phyloP scores from a whole-genome alignment of 139 green algal genomes.

The Chlamydomonas asymmetrica region DNA sequence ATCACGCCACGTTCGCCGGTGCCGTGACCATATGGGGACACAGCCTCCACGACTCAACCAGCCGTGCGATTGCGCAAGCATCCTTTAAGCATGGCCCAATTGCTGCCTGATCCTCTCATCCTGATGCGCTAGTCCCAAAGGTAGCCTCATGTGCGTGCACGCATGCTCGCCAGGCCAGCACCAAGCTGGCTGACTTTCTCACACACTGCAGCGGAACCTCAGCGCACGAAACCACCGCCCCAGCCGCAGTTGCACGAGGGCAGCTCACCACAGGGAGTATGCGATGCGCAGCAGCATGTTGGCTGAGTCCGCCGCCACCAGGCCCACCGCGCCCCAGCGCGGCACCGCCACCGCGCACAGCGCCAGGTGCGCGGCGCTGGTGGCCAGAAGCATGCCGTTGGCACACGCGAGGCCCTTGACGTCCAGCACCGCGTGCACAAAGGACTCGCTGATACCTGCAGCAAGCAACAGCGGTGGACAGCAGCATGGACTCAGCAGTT shows the following conservation, averaged over 20 bases:
- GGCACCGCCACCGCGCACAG: slow-evolving; percentile 47
- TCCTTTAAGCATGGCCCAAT: neutral
- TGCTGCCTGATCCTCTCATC: neutral
- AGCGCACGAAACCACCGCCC: too few relatives aligned
- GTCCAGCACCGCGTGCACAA: slow-evolving; percentile 74
- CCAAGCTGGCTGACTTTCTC: too few relatives aligned
- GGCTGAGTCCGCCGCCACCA: slow-evolving; percentile 71
- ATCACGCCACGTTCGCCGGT: neutral
- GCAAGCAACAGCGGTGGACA: too few relatives aligned
- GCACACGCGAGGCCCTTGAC: slow-evolving; percentile 37
- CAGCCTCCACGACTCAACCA: too few relatives aligned
- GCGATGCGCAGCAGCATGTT: slow-evolving; percentile 82
- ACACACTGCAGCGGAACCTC: too few relatives aligned
- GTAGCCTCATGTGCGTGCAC: neutral
- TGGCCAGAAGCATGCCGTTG: slow-evolving; percentile 66
- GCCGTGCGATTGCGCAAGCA: neutral
- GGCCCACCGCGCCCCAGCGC: slow-evolving; percentile 45
- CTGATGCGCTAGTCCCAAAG: neutral
- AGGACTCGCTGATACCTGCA: slow-evolving; percentile 80
- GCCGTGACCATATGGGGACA: neutral
- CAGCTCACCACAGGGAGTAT: slow-evolving; percentile 62
- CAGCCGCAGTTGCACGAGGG: neutral
- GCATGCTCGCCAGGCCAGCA: too few relatives aligned
- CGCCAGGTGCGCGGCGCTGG: slow-evolving; percentile 56
- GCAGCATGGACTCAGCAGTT: too few relatives aligned